phyloP scores from a whole-genome alignment of 2,329 filamentous ascomycete species.

The Arachnomyces sp. region DNA sequence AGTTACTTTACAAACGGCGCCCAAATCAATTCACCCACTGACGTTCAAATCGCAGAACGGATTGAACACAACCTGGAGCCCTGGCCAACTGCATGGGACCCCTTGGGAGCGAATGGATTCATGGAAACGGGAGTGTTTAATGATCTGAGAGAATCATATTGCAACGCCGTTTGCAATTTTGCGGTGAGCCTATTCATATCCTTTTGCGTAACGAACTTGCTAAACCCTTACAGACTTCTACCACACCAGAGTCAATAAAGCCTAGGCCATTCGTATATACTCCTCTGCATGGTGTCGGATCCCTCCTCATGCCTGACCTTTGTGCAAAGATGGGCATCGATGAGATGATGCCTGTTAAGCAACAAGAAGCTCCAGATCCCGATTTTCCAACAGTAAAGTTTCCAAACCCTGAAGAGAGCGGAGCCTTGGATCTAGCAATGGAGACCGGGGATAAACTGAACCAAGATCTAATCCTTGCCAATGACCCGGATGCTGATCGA shows the following conservation, averaged over 20 bases:
- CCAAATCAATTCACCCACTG: slow-evolving; percentile 57
- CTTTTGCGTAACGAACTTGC: background rate
- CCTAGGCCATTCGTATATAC: slow-evolving; percentile 35
- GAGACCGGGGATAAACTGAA: slow-evolving; percentile 43
- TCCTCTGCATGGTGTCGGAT: slow-evolving; percentile 34
- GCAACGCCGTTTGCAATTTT: slow-evolving; percentile 22
- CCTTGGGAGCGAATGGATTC: slow-evolving; percentile 37
- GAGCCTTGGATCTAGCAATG: slow-evolving; percentile 53
- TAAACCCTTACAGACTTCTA: slow-evolving; percentile 22
- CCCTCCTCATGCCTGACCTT: slow-evolving; percentile 25
- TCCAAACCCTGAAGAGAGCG: slow-evolving; percentile 58
- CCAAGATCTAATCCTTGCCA: slow-evolving; percentile 49
- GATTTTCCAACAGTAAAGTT: slow-evolving; percentile 57
- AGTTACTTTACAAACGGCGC: slow-evolving; percentile 56
- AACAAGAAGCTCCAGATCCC: slow-evolving; percentile 51
- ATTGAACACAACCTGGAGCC: slow-evolving; percentile 50
- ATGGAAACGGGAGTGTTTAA: slow-evolving; percentile 22
- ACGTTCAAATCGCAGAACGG: slow-evolving; percentile 48
- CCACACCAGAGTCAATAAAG: slow-evolving; percentile 19
- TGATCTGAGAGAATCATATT: slow-evolving; percentile 23
- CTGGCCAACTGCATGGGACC: slow-evolving; percentile 34
- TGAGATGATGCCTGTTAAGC: slow-evolving; percentile 27
- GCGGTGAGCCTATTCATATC: slow-evolving; percentile 17
- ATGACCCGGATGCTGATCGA: slow-evolving; percentile 58
- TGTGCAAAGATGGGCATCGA: slow-evolving; percentile 26